A percentile compares a stretch with the other conserved stretches of the same genome.
Evolutionary conservation across 805 yeast genomes (phyloP).

Genomic region (Dipodascus albidus): DNA sequence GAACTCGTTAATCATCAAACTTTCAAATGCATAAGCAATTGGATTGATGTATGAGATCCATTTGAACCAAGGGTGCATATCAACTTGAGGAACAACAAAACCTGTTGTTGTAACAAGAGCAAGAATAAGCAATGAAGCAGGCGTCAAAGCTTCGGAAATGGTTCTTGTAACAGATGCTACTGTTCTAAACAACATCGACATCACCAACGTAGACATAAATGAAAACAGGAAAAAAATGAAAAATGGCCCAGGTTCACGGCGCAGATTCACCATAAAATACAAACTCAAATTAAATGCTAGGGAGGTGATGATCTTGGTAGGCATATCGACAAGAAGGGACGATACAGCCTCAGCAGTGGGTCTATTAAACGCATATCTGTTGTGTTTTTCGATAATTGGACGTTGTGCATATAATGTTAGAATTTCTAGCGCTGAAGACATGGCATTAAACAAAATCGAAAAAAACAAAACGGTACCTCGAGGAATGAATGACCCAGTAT

Average conservation of each 20-base stretch:
- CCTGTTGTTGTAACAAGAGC: slow-evolving; percentile 48
- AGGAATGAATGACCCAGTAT: slow-evolving; percentile 47
- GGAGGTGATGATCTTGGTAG: slow-evolving; percentile 41
- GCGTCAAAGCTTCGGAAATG: slow-evolving; percentile 44
- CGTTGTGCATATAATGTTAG: slow-evolving; percentile 37
- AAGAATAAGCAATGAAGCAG: slow-evolving; percentile 45
- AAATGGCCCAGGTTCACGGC: slow-evolving; percentile 40
- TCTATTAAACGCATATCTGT: slow-evolving; percentile 56
- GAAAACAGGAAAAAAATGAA: slow-evolving; percentile 40
- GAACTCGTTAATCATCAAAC: slow-evolving; percentile 56
- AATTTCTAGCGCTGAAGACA: slow-evolving; percentile 48
- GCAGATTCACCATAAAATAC: slow-evolving; percentile 47
- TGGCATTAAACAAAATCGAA: slow-evolving; percentile 48
- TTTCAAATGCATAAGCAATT: slow-evolving; percentile 46
- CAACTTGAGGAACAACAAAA: slow-evolving; percentile 42
- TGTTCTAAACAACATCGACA: slow-evolving; percentile 42
- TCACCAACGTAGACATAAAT: slow-evolving; percentile 32
- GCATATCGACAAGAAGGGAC: slow-evolving; percentile 47
- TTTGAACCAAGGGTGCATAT: slow-evolving; percentile 62
- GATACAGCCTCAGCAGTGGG: slow-evolving; percentile 69
- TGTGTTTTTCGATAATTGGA: slow-evolving; percentile 58
- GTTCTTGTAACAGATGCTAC: slow-evolving; percentile 40
- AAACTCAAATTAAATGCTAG: slow-evolving; percentile 36
- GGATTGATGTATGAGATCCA: slow-evolving; percentile 56
- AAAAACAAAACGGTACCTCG: slow-evolving; percentile 57